Base-by-base conservation (phyloP, 192 early-diverging fungal species). In the Funneliformis mosseae region DNA sequence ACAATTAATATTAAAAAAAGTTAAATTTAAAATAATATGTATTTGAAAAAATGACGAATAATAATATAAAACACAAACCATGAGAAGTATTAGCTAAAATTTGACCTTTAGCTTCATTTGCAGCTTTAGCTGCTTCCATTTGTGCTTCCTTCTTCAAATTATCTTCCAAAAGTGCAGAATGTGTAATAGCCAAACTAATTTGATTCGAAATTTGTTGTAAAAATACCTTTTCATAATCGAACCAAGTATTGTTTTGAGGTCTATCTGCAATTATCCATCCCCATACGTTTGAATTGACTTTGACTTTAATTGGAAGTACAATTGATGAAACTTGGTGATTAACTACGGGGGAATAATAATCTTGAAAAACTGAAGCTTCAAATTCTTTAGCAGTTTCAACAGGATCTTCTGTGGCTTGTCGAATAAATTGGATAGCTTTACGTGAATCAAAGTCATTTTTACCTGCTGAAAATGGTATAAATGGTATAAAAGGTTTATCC, bases 41-140 rank as follows among this genome's bases (percentile, higher is more conserved):
- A 25, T 70, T 8, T 27, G 23, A 66, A 27, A 43, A 42, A 43
- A 10, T 33, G 33, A 45, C 16, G 21, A 33, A 62, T 55, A 63
- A 63, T 6, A 0, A 23, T 70, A n/a, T 27, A 66, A 5, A 41
- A 11, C 21, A 77, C 76, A 69, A 78, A 83, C 85, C 39, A 83
- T 86, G 33, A 64, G 81, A 83, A n/a, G 85, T 86, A 45, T 86
- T 86, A 10, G 85, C 85, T 50, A 86, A 62, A 61, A 86, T 86
- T 77, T 84, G 85, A 25, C 80, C 78, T 60, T 86, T 86, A 33
- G 85, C 85, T 67, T 86, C 83, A 67, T 82, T 86, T 2, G 85
- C 85, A 16, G 83, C 85, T 74, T 86, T 82, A 0, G 82, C 82
- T 21, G 85, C 81, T 48, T 86, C 83, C 77, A 86, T 84, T 61